phyloP scores from a whole-genome alignment of 148 eudicot species.

The Arctostaphylos glauca region DNA sequence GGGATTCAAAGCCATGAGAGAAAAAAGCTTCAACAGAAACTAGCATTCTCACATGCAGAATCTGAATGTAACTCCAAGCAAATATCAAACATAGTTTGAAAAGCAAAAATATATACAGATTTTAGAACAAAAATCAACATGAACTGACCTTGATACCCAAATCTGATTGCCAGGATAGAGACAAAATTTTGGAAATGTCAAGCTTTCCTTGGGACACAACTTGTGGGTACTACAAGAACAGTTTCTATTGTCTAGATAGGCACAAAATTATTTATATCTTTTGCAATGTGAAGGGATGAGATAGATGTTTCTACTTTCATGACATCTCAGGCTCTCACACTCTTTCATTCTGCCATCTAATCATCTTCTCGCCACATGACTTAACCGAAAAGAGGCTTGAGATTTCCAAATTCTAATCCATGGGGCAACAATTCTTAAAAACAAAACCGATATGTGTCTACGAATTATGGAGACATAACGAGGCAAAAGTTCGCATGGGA shows the following conservation, averaged over 20 bases:
- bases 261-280: neutral
- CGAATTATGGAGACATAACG: neutral
- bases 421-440: neutral
- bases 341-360: neutral
- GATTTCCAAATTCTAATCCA: neutral
- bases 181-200: constrained; percentile 9
- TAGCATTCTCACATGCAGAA: neutral
- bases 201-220: constrained; percentile 11
- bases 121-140: constrained; percentile 11
- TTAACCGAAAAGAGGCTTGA: neutral
- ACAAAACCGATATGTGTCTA: neutral
- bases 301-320: neutral
- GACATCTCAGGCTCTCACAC: neutral
- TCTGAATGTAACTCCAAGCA: neutral
- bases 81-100: neutral
- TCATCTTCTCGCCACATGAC: neutral
- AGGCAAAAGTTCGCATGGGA: neutral
- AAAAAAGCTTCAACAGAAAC: neutral
- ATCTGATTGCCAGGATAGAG: neutral
- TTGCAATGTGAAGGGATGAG: neutral
- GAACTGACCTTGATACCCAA: neutral
- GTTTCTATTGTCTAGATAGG: neutral
- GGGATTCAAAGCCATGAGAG: neutral
- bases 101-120: neutral
- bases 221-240: neutral